Conservation (phyloP, 371 early-diverging fungal species). For the Mucor saturninus region DNA sequence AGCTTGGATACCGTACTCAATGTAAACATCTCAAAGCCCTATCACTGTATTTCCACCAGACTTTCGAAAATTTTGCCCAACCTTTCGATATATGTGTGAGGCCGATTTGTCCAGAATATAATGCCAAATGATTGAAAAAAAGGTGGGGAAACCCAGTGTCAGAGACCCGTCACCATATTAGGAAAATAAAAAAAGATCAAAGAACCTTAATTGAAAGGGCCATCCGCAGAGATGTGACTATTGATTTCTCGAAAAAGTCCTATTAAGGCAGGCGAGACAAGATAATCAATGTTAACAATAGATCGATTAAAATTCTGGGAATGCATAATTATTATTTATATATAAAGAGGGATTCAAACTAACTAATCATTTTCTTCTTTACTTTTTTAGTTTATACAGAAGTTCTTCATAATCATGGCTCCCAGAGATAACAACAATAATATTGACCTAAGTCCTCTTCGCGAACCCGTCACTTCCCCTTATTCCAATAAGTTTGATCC, state of each 20-base stretch:
- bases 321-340: not conserved
- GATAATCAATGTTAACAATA: constrained; percentile 2
- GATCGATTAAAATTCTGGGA: not conserved
- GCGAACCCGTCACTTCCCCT: constrained; percentile 45
- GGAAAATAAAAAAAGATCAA: constrained; percentile 9
- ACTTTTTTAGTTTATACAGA: not conserved
- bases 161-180: constrained; percentile 6
- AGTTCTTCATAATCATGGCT: constrained; percentile 1
- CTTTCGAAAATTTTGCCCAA: too few relatives aligned
- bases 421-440: constrained; percentile 11
- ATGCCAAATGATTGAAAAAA: not conserved
- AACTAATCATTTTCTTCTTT: not conserved
- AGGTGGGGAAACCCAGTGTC: not conserved
- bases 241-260: constrained; percentile 5
- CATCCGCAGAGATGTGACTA: constrained; percentile 9
- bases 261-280: constrained; percentile 15
- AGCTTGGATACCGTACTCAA: too few relatives aligned
- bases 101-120: too few relatives aligned
- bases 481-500: constrained; percentile 72
- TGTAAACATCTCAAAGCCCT: too few relatives aligned
- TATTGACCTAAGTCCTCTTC: constrained; percentile 5
- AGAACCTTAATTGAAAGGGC: not conserved
- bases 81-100: too few relatives aligned
- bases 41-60: too few relatives aligned
- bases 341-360: not conserved